These are phyloP conservation scores for Plasmodium fragile DNA, from an alignment of 169 alveolate genomes.

Conservation along the genomic window DNA sequence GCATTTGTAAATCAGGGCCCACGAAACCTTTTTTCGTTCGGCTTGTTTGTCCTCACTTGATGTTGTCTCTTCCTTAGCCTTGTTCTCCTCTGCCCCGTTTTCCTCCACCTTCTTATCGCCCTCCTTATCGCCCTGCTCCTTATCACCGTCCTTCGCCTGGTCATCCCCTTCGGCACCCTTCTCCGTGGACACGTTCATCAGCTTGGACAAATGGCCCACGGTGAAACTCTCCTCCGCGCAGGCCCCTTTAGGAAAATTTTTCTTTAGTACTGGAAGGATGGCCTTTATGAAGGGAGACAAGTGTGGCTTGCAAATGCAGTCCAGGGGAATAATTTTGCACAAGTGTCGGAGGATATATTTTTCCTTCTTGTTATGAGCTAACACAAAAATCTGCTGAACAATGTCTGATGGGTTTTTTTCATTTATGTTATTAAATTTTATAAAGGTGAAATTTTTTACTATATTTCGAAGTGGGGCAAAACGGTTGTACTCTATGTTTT, in stretches of 20 bases:
- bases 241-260: constrained; percentile 13
- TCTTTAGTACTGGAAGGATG: constrained; percentile 20
- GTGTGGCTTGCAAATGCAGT: constrained; percentile 82
- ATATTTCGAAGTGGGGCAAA: constrained; percentile 84
- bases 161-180: not conserved
- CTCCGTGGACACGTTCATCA: constrained; percentile 29
- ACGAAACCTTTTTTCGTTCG: constrained; percentile 64
- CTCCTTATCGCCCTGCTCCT: not conserved
- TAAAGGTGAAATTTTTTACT: constrained; percentile 77
- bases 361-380: constrained; percentile 43
- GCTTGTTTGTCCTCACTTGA: not conserved
- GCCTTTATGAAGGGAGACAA: constrained; percentile 56
- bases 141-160: not conserved
- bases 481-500: constrained; percentile 76
- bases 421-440: constrained; percentile 75
- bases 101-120: not conserved
- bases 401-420: constrained; percentile 81
- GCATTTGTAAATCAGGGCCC: constrained; percentile 82
- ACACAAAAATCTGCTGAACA: constrained; percentile 74
- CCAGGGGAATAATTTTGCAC: constrained; percentile 82
- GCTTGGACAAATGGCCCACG: not conserved
- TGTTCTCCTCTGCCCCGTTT: not conserved
- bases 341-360: constrained; percentile 74
- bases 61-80: not conserved
- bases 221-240: constrained; percentile 33